A percentile compares a stretch with the other conserved stretches of the same genome.
phyloP scores from a whole-genome alignment of 805 yeast genomes.

The Ogataea pignaliae region DNA sequence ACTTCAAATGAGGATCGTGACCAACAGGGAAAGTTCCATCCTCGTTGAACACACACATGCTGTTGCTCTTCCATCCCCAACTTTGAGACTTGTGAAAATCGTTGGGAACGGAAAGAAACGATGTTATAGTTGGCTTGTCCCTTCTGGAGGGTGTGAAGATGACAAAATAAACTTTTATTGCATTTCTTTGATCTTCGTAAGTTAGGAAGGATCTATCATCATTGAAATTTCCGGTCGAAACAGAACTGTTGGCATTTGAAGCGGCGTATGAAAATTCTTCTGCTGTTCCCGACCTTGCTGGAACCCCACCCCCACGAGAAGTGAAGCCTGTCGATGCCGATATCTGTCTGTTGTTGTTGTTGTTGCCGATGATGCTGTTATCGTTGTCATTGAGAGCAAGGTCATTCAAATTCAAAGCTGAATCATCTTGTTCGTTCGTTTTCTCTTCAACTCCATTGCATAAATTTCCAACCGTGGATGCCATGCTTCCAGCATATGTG shows the following conservation, averaged over 20 bases:
- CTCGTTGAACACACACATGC: slow-evolving; percentile 48
- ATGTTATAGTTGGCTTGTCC: slow-evolving; percentile 40
- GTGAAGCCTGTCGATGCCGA: not conserved
- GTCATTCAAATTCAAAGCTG: slow-evolving; percentile 17
- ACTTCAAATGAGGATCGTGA: slow-evolving; percentile 41
- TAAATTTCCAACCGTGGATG: slow-evolving; percentile 2
- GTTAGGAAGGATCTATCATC: slow-evolving; percentile 29
- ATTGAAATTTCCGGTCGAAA: not conserved
- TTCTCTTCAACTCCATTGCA: slow-evolving; percentile 17
- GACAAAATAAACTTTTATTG: slow-evolving; percentile 46
- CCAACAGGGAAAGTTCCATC: slow-evolving; percentile 42
- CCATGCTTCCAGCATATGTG: not conserved
- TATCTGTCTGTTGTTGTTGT: not conserved
- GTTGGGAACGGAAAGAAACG: slow-evolving; percentile 54
- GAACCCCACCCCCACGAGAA: not conserved
- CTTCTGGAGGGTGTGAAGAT: slow-evolving; percentile 51
- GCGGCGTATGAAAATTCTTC: slow-evolving; percentile 1
- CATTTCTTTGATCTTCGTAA: slow-evolving; percentile 44
- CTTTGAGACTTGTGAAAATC: slow-evolving; percentile 49
- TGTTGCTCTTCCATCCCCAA: slow-evolving; percentile 60
- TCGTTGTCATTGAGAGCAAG: slow-evolving; percentile 14
- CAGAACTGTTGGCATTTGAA: slow-evolving; percentile 1
- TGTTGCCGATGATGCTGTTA: slow-evolving; percentile 1
- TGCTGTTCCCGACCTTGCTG: not conserved
- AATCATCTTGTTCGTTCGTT: slow-evolving; percentile 23